Evolutionary conservation across 108 stramenopile species (phyloP), one percentile per base, ranked within the genome.

Genomic region (Cylindrotheca closterium): DNA sequence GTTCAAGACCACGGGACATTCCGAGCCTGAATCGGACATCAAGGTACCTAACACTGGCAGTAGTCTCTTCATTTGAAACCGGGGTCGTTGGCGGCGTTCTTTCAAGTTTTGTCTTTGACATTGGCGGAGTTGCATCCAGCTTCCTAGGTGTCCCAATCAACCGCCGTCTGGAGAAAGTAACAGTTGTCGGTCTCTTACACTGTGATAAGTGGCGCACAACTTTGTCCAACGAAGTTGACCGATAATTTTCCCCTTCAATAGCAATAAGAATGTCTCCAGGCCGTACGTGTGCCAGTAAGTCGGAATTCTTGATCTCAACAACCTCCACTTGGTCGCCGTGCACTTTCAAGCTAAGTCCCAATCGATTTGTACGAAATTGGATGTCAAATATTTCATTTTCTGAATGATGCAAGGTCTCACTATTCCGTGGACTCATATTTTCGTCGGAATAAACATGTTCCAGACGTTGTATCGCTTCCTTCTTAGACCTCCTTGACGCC

Each of bases 311-410:
- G 46, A 68, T 62, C 33, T 61, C 66, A 45, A 66, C 78, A 25
- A 89, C 85, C 8, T 84, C 58, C 4, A 84, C 58, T n/a, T 51
- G 17, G 25, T 33, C 70, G 0, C 46, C 70, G 18, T 56, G 70
- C 30, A 74, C 78, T 48, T 65, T 65, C 3, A 89, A 56, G 7
- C 67, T 76, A 15, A 89, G 58, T 22, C 88, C 88, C 30, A 89
- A 67, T 22, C 62, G 71, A 47, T 45, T 30, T 22, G 66, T 50
- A 12, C 49, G 22, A 59, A 89, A 82, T 4, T 55, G 49, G 5
- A 85, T 71, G 24, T 80, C 70, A 58, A 72, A 80, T 27, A 0
- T 37, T n/a, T 50, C 56, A 19, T 18, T 54, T 29, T 28, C 37
- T 15, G 37, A 15, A 42, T 15, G 37, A n/a, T n/a, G n/a, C n/a